Percentiles rank a stretch among this genome's conserved stretches.
These are phyloP conservation scores for Kregervanrija delftensis DNA, from an alignment of 805 yeast species.

Conservation along the genomic window DNA sequence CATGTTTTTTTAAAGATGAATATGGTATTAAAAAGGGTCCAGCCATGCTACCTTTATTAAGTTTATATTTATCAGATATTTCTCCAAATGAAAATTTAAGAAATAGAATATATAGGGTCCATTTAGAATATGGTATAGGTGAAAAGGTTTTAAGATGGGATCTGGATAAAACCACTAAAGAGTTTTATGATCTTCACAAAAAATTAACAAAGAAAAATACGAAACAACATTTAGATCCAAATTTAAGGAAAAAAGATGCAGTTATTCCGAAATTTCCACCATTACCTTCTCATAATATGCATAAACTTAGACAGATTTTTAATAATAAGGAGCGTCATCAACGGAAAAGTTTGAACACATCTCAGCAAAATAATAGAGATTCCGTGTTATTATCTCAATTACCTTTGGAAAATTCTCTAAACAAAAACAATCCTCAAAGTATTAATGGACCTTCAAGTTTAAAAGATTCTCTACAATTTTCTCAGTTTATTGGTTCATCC, in stretches of 20 bases:
- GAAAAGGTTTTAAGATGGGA: conserved; percentile 74
- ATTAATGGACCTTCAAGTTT: too few species aligned
- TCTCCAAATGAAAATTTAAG: conserved; percentile 32
- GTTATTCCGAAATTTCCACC: not conserved
- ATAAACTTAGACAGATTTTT: too few species aligned
- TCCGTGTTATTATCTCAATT: too few species aligned
- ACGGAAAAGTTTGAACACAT: too few species aligned
- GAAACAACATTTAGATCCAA: conserved; percentile 30
- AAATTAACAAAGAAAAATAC: conserved; percentile 33
- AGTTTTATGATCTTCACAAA: conserved; percentile 64
- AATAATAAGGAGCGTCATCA: too few species aligned
- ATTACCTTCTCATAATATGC: too few species aligned
- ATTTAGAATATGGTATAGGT: conserved; percentile 87
- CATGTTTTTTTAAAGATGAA: conserved; percentile 71
- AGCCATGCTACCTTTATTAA: conserved; percentile 63
- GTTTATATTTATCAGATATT: conserved; percentile 52
- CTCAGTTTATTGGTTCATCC: too few species aligned
- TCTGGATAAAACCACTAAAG: conserved; percentile 63
- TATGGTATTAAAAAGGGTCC: conserved; percentile 77
- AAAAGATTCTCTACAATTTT: too few species aligned
- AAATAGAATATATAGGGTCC: conserved; percentile 50
- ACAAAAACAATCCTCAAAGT: too few species aligned
- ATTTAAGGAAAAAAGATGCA: conserved; percentile 35
- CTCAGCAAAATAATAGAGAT: too few species aligned
- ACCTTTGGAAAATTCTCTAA: too few species aligned